Evolutionary conservation across 345 rosid species (phyloP).

Genomic region (Bruguiera parviflora): DNA sequence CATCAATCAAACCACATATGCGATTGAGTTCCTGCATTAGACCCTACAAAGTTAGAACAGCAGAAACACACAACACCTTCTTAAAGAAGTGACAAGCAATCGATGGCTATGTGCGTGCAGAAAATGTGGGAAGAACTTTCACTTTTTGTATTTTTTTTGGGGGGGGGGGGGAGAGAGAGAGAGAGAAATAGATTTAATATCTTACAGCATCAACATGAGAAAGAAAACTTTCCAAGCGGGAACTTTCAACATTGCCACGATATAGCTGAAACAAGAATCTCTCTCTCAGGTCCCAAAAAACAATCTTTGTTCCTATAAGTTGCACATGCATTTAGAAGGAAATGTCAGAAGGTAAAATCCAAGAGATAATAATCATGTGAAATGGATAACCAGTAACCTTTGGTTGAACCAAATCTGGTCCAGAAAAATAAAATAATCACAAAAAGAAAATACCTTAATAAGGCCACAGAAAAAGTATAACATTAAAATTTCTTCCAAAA

Average conservation of each 20-base stretch:
- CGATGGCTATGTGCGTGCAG: too few relatives aligned
- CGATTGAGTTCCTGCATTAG: conserved; percentile 65
- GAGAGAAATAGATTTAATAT: conserved; percentile 15
- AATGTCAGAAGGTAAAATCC: not conserved
- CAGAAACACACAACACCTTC: not conserved
- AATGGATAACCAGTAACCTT: too few relatives aligned
- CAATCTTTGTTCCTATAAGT: conserved; percentile 64
- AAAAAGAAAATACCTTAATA: not conserved
- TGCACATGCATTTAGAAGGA: conserved; percentile 10
- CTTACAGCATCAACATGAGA: conserved; percentile 76
- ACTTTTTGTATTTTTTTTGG: too few relatives aligned
- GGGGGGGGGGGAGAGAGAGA: not conserved
- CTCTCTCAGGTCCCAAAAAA: conserved; percentile 91
- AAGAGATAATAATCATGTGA: too few relatives aligned
- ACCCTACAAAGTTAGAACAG: conserved; percentile 17
- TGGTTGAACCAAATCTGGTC: not conserved
- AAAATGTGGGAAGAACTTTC: not conserved
- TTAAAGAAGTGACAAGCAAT: not conserved
- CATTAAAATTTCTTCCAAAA: not conserved
- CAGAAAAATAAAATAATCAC: not conserved
- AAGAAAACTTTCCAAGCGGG: conserved; percentile 78
- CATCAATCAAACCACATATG: conserved; percentile 75
- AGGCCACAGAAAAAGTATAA: not conserved
- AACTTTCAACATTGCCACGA: conserved; percentile 60
- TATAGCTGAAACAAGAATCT: conserved; percentile 63